phyloP scores from a whole-genome alignment of 2,329 filamentous ascomycete species.

The Epichloe elymi region DNA sequence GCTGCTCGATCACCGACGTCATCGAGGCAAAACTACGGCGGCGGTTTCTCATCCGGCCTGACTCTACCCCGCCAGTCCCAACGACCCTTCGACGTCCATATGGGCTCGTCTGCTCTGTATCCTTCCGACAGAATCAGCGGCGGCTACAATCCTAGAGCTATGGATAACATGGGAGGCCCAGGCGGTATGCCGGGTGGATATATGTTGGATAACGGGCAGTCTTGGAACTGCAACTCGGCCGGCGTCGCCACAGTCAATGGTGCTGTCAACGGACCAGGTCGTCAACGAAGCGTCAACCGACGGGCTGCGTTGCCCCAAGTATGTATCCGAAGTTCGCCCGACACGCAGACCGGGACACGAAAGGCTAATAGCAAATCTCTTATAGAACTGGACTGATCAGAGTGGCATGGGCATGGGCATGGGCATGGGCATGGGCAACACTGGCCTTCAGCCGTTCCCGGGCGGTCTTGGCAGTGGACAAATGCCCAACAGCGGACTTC shows the following conservation, averaged over 20 bases:
- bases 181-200: conserved; percentile 31
- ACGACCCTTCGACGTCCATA: conserved; percentile 63
- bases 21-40: conserved; percentile 44
- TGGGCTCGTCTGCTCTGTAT: conserved; percentile 53
- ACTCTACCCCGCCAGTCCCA: conserved; percentile 42
- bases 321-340: conserved; percentile 25
- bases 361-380: conserved; percentile 1
- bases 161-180: conserved; percentile 31
- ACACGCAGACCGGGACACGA: neutral
- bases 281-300: conserved; percentile 41
- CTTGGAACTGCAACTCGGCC: conserved; percentile 62
- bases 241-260: conserved; percentile 51
- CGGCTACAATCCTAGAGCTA: conserved; percentile 45
- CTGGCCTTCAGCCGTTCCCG: conserved; percentile 22
- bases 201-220: conserved; percentile 56
- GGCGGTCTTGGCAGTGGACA: conserved; percentile 22
- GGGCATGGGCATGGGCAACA: conserved; percentile 29
- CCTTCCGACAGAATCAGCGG: conserved; percentile 52
- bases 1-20: conserved; percentile 56
- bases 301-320: conserved; percentile 60
- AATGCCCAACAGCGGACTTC: conserved; percentile 28
- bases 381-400: conserved; percentile 39
- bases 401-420: conserved; percentile 28
- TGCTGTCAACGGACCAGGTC: conserved; percentile 50
- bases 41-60: conserved; percentile 37